These are phyloP conservation scores for Phaeotremella skinneri DNA, from an alignment of 768 basidiomycete genomes.

Conservation along the genomic window DNA sequence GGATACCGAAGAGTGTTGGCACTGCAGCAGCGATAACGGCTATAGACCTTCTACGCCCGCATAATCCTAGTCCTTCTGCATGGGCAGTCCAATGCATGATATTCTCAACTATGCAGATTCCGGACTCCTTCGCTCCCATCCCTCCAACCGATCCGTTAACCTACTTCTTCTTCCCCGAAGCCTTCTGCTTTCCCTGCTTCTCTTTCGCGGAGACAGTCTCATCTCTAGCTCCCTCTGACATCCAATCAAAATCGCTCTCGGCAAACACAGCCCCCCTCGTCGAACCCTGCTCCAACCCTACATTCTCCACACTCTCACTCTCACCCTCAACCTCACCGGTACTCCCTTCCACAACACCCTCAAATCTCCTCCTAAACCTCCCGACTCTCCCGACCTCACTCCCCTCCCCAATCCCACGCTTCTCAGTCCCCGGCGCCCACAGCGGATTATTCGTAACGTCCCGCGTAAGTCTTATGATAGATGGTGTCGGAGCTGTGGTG, in stretches of 20 bases:
- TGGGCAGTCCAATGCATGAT: too few relatives aligned
- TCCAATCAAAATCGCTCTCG: conserved; percentile 48
- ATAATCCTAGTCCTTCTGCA: too few relatives aligned
- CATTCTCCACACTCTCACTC: background rate
- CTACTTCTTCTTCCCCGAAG: conserved; percentile 44
- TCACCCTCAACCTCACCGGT: background rate
- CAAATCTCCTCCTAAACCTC: conserved; percentile 74
- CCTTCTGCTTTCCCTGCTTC: conserved; percentile 32
- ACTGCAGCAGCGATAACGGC: too few relatives aligned
- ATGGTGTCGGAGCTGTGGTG: conserved; percentile 79
- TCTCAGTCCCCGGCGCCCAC: conserved; percentile 66
- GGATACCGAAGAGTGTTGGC: too few relatives aligned
- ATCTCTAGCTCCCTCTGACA: conserved; percentile 47
- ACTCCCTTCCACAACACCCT: conserved; percentile 42
- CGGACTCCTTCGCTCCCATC: too few relatives aligned
- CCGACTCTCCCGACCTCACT: conserved; percentile 73
- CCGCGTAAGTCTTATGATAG: conserved; percentile 68
- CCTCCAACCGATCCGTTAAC: too few relatives aligned
- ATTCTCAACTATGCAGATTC: too few relatives aligned
- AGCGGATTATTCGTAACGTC: conserved; percentile 86
- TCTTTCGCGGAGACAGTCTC: conserved; percentile 43
- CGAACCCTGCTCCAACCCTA: conserved; percentile 6
- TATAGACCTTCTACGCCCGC: too few relatives aligned
- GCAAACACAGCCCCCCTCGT: conserved; percentile 20
- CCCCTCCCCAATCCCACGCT: conserved; percentile 62